phyloP scores from a whole-genome alignment of 768 basidiomycete genomes.

The Cyclocybe cylindracea region DNA sequence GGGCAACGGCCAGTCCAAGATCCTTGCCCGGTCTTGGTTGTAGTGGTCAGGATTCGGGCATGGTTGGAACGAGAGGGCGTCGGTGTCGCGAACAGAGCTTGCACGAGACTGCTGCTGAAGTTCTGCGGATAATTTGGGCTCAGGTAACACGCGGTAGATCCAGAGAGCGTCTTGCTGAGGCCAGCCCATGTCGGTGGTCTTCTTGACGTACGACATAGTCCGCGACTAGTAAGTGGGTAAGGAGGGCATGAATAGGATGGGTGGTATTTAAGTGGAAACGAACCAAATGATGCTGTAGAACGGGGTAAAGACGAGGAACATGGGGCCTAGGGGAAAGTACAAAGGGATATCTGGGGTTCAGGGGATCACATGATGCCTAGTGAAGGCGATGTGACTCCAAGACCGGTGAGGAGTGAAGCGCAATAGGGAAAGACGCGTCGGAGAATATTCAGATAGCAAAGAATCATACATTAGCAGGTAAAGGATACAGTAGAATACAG shows the following conservation, averaged over 20 bases:
- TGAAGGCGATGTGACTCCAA: too few species aligned
- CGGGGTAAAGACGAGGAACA: neutral
- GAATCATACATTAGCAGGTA: constrained; percentile 6
- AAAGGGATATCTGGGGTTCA: too few species aligned
- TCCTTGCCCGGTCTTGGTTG: constrained; percentile 48
- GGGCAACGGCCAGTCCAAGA: constrained; percentile 38
- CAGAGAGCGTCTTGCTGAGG: constrained; percentile 29
- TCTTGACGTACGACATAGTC: constrained; percentile 12
- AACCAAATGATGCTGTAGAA: neutral
- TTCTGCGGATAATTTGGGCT: constrained; percentile 40
- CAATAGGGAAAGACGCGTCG: too few species aligned
- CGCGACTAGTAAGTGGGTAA: neutral
- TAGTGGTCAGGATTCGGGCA: constrained; percentile 37
- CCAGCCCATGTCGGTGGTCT: constrained; percentile 39
- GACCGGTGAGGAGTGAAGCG: too few species aligned
- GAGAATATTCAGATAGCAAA: neutral
- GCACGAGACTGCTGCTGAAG: constrained; percentile 39
- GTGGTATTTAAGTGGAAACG: constrained; percentile 6
- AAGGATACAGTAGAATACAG: constrained; percentile 13
- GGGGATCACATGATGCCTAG: too few species aligned
- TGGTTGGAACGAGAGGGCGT: constrained; percentile 48
- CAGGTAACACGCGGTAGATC: constrained; percentile 40
- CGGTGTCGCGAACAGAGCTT: constrained; percentile 31
- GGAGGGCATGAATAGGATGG: constrained; percentile 4
- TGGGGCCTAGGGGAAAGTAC: too few species aligned